Evolutionary conservation across 2,329 filamentous ascomycete genomes (phyloP), one percentile per base, ranked within the genome.

Genomic region (Paradendryphiella salina): DNA sequence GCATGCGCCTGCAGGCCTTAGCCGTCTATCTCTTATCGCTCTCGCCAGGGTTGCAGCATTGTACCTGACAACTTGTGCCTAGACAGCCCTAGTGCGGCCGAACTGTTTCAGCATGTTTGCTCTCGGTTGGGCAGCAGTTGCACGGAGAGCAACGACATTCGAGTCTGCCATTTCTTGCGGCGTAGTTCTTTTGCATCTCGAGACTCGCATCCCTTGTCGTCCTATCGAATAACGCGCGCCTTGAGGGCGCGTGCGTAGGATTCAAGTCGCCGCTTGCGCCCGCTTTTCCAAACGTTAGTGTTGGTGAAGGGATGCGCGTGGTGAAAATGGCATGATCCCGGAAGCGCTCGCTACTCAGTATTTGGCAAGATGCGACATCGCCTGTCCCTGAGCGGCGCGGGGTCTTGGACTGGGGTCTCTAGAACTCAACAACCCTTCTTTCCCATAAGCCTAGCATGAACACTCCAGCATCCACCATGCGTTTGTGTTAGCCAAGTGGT

Each of bases 201-300:
- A 54, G 38, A 31, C 38, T 38, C 42, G 38, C 39, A 40, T 46
- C 26, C 41, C 42, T 50, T 44, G 40, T 54, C 28, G 41, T 38
- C 51, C 46, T 54, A 57, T 65, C 56, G 50, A 47, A 53, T 60
- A 55, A 57, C 42, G 59, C 59, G 57, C 61, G 49, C 61, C 32
- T 57, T 50, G 43, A 52, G 29, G 53, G 61, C 63, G 59, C 63
- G 52, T 61, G 52, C 50, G 52, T 60, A 55, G 52, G 26, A 39
- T 42, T 35, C 15, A 32, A 29, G 31, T 57, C 45, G 42, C 53
- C 51, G 47, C 47, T 45, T 36, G 36, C 41, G 34, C 20, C 40
- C 39, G 44, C 52, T 46, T 50, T 31, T 45, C 40, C 31, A 31
- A 28, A 55, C 42, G 38, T 45, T 33, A 39, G 15, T 45, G 32